Base-by-base conservation (phyloP, 78 protist genomes). In the Tieghemostelium lacteum region DNA sequence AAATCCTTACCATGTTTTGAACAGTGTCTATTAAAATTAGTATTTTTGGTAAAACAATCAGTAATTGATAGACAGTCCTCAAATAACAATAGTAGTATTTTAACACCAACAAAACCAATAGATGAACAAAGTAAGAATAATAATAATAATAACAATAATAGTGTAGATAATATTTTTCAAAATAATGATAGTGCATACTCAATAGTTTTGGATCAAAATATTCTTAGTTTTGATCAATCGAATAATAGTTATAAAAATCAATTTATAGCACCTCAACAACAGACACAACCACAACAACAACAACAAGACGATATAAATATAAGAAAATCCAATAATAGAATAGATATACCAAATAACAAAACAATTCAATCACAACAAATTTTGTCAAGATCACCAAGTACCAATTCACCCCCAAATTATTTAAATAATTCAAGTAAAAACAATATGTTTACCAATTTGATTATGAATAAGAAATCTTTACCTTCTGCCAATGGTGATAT, bases 1-100 rank as follows among this genome's bases (percentile, higher is more conserved):
- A 72, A 83, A 22, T 19, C 26, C 20, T 26, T 40, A 69, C 67
- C 76, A 20, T 83, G 91, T 45, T 69, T 83, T 33, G 91, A 83
- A 31, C 91, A 67, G 29, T 83, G 91, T 60, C 66, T 83, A 24
- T 20, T 40, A 3, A 73, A 39, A 60, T 33, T 83, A 5, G 76
- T 83, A 31, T 26, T 20, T 34, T n/a, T 73, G 54, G 52, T 57
- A 52, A 57, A 73, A 37, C 29, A 57, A 37, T 37, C 28, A 26
- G 36, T 73, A 34, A 24, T 57, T 8, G 83, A 57, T 24, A 6
- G 63, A 57, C 63, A 57, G 14, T 7, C 6, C 8, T 10, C 29
- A 60, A 60, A 60, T 60, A 64, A 36, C 16, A 61, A 26, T 61
- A 61, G 29, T 61, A 61, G 66, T 61, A 61, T 19, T 28, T n/a